These are phyloP conservation scores for Alternaria sp. DNA, from an alignment of 2,329 filamentous ascomycete species.

Conservation along the genomic window DNA sequence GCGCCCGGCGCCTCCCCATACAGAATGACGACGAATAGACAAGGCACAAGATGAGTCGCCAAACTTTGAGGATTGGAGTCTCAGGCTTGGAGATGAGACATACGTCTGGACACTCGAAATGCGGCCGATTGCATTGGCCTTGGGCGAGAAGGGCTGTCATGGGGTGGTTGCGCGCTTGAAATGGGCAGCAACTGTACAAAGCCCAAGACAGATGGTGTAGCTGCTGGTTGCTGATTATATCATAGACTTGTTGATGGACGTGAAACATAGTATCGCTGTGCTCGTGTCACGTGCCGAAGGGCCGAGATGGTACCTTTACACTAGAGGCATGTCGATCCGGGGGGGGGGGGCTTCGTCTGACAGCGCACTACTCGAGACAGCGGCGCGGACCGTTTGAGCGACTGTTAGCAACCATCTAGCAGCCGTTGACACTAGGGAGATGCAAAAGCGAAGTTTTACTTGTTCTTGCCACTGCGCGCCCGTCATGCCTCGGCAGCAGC, in stretches of 20 bases:
- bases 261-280: slow-evolving; percentile 3
- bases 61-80: slow-evolving; percentile 45
- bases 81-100: slow-evolving; percentile 24
- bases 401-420: slow-evolving; percentile 12
- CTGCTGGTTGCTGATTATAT: not conserved
- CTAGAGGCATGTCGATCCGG: not conserved
- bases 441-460: not conserved
- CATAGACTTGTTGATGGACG: not conserved
- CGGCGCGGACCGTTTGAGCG: slow-evolving; percentile 29
- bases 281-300: slow-evolving; percentile 13
- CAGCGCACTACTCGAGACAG: slow-evolving; percentile 18
- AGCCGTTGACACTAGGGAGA: slow-evolving; percentile 9
- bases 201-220: slow-evolving; percentile 5
- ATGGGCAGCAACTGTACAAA: slow-evolving; percentile 42
- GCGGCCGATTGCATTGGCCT: slow-evolving; percentile 34
- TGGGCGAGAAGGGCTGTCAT: slow-evolving; percentile 28
- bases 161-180: slow-evolving; percentile 45
- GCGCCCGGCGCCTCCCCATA: slow-evolving; percentile 31
- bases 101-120: slow-evolving; percentile 41
- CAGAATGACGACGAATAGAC: slow-evolving; percentile 36
- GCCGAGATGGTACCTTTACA: slow-evolving; percentile 4
- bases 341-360: not conserved
- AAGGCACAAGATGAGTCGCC: slow-evolving; percentile 40
- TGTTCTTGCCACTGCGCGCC: not conserved
- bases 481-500: not conserved